Conservation (phyloP, 345 rosid species). For the Brassica nigra region DNA sequence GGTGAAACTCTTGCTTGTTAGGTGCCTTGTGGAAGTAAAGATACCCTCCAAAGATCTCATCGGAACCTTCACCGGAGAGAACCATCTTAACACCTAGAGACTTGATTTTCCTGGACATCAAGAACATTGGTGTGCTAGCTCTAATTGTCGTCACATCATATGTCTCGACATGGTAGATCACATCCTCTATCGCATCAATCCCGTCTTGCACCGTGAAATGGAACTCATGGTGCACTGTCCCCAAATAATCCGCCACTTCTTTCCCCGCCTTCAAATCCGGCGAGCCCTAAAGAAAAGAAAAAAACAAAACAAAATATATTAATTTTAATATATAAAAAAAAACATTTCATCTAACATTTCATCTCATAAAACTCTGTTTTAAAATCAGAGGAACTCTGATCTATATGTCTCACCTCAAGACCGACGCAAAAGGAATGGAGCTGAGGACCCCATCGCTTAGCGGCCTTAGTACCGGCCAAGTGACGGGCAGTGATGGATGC, state of each 20-base stretch:
- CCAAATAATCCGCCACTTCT: slow-evolving; percentile 89
- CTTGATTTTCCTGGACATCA: slow-evolving; percentile 89
- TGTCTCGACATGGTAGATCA: slow-evolving; percentile 85
- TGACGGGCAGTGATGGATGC: slow-evolving; percentile 86
- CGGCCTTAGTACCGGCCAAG: slow-evolving; percentile 69
- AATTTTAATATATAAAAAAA: background rate
- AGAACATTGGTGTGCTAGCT: slow-evolving; percentile 95
- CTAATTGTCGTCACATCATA: slow-evolving; percentile 89
- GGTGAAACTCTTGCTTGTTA: slow-evolving; percentile 81
- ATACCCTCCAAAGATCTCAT: slow-evolving; percentile 95
- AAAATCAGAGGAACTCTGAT: slow-evolving; percentile 25
- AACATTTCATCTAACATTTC: background rate
- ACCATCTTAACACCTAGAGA: slow-evolving; percentile 97
- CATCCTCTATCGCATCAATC: slow-evolving; percentile 93
- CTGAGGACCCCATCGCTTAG: slow-evolving; percentile 81
- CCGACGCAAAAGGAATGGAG: slow-evolving; percentile 94
- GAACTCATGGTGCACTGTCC: slow-evolving; percentile 91
- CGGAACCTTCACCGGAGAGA: slow-evolving; percentile 94
- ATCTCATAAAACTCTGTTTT: background rate
- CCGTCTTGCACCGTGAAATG: slow-evolving; percentile 94
- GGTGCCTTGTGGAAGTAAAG: slow-evolving; percentile 97
- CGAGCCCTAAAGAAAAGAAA: slow-evolving; percentile 51
- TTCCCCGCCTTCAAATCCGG: slow-evolving; percentile 86
- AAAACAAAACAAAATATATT: no score
- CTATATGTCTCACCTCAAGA: slow-evolving; percentile 58